Percentiles rank a stretch among this genome's conserved stretches.
These are phyloP conservation scores for Thielaviopsis euricoi DNA, from an alignment of 2,329 filamentous ascomycete genomes.

Conservation along the genomic window DNA sequence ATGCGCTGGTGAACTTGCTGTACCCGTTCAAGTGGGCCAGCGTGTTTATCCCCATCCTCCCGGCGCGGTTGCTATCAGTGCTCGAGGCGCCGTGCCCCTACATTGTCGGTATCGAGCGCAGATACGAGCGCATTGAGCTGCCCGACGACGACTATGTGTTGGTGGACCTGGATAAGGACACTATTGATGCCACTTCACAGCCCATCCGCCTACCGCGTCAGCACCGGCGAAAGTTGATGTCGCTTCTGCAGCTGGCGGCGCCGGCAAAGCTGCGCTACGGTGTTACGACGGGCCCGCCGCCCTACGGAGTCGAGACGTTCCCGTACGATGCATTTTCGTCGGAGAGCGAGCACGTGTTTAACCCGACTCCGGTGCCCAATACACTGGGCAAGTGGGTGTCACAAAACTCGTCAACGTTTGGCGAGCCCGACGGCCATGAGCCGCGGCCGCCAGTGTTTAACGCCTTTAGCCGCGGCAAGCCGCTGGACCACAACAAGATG, in stretches of 20 bases:
- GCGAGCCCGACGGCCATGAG: conserved; percentile 37
- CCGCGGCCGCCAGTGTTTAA: conserved; percentile 65
- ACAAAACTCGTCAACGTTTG: conserved; percentile 80
- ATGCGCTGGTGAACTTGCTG: conserved; percentile 68
- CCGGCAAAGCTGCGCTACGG: conserved; percentile 79
- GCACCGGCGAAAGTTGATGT: conserved; percentile 75
- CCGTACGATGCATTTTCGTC: conserved; percentile 81
- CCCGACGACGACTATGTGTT: conserved; percentile 93
- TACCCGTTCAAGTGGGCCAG: conserved; percentile 90
- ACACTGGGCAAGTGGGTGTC: conserved; percentile 74
- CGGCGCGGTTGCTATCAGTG: conserved; percentile 72
- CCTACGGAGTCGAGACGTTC: conserved; percentile 84
- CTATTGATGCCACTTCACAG: conserved; percentile 66
- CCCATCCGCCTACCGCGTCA: conserved; percentile 73
- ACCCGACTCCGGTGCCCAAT: conserved; percentile 49
- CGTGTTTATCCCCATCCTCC: conserved; percentile 83
- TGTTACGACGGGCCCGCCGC: conserved; percentile 72
- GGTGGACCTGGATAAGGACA: conserved; percentile 82
- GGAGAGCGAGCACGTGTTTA: conserved; percentile 70
- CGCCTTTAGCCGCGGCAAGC: conserved; percentile 65
- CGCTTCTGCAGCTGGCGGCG: conserved; percentile 74
- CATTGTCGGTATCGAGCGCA: conserved; percentile 86
- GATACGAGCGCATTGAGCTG: conserved; percentile 71
- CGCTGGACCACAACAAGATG: conserved; percentile 44
- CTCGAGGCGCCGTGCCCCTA: conserved; percentile 93